Evolutionary conservation across 2,329 filamentous ascomycete genomes (phyloP), one percentile per base, ranked within the genome.

Genomic region (Chalaropsis thielavioides): DNA sequence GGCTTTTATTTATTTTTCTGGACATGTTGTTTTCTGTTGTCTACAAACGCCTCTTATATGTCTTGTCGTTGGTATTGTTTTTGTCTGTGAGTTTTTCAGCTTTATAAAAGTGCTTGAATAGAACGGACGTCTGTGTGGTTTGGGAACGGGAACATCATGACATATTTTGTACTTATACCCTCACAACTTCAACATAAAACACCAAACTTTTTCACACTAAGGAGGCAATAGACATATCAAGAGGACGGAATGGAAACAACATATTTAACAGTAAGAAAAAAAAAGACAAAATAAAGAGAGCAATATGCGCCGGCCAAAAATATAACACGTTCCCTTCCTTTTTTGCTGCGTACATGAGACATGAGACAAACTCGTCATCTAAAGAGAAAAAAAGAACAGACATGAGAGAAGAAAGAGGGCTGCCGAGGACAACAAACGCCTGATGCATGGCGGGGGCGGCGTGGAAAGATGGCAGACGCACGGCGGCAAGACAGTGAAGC

Each of bases 201-300:
- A 58, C 27, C 6, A 58, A 8, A 35, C 27, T 38, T 58, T 35
- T 54, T 38, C 24, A 38, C 15, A n/a, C 15, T 24, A 54, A 58
- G 27, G 15, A 56, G 10, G 22, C 24, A 24, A 51, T n/a, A n/a
- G n/a, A 15, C 46, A 51, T 27, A 15, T 4, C 27, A 38, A n/a
- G 24, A n/a, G 17, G 15, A 38, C 7, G n/a, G 31, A 35, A 58
- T 38, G 24, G 31, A 35, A 58, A 58, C 27, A 8, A 35, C 54
- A 58, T 35, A 58, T 58, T 58, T 38, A 38, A 58, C 27, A 38
- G 24, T 58, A 8, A 10, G 8, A 58, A 35, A 38, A 35, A 58
- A 17, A 58, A 58, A 5, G 22, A 58, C 13, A n/a, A 46, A 4
- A 46, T 7, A 46, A n/a, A 58, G 58, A 72, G 67, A 71, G 31